Conservation (phyloP, 257 asterid species). For the Plectranthus barbatus region DNA sequence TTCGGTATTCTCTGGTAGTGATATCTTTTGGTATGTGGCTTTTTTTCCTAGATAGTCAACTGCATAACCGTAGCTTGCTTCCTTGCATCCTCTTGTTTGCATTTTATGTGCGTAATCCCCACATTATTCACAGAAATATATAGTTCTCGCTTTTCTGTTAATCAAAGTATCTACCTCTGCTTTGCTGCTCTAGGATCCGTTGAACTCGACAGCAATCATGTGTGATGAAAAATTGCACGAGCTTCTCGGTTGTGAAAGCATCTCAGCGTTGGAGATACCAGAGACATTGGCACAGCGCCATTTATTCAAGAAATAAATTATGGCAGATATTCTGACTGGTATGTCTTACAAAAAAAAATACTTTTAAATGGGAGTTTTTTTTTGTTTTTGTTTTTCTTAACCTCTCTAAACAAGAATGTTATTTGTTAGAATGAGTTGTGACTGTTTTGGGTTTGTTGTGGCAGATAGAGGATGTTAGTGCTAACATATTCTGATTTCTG, state of each 20-base stretch:
- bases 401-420: too few species aligned
- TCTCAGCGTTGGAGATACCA: conserved; percentile 54
- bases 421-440: too few species aligned
- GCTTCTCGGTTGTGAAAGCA: conserved; percentile 61
- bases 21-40: neutral
- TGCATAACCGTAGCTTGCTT: too few species aligned
- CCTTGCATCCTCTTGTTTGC: too few species aligned
- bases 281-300: conserved; percentile 53
- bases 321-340: conserved; percentile 35
- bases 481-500: conserved; percentile 35
- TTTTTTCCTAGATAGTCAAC: too few species aligned
- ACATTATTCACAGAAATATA: neutral
- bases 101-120: too few species aligned
- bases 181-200: conserved; percentile 45
- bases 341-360: neutral
- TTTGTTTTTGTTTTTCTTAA: too few species aligned
- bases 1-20: neutral
- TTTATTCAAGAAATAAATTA: conserved; percentile 34
- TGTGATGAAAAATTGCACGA: conserved; percentile 61
- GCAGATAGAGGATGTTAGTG: conserved; percentile 43
- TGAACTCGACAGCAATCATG: conserved; percentile 33
- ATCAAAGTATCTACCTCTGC: neutral
- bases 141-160: neutral
- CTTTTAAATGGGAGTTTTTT: too few species aligned
- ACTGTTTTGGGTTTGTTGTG: neutral